Conservation (phyloP, 441 rosid genomes). For the Aquilaria agallochum region DNA sequence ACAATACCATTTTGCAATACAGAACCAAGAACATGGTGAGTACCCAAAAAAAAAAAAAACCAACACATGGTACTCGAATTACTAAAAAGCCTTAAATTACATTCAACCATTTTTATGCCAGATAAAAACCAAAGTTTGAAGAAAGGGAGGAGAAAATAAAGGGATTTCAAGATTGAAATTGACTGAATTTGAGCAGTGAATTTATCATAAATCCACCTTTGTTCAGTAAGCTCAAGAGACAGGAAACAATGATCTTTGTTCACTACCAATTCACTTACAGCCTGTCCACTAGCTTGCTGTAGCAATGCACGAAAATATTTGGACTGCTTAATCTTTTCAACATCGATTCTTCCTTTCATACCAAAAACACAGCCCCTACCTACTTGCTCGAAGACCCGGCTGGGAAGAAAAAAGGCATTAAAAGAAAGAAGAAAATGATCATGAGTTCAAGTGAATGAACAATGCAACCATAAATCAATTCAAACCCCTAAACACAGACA, state of each 20-base stretch:
- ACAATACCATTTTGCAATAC: slow-evolving; percentile 18
- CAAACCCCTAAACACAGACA: no score
- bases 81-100: no score
- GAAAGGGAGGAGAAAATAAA: no score
- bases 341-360: slow-evolving; percentile 39
- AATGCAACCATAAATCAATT: no score
- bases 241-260: slow-evolving; percentile 2
- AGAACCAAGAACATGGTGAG: not conserved
- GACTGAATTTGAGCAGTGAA: no score
- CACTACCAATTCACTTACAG: slow-evolving; percentile 42
- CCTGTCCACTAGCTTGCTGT: slow-evolving; percentile 41
- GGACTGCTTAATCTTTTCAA: slow-evolving; percentile 73
- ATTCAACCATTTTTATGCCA: no score
- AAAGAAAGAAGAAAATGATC: no score
- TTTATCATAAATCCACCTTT: no score
- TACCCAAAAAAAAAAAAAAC: no score
- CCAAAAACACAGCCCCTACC: slow-evolving; percentile 50
- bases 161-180: no score
- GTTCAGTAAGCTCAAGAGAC: not conserved
- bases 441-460: no score
- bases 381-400: slow-evolving; percentile 77
- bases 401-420: slow-evolving; percentile 11
- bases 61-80: not conserved
- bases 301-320: slow-evolving; percentile 46
- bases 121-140: no score